Evolutionary conservation across 163 green algal species (phyloP).

Genomic region (Chloromonas sp.): DNA sequence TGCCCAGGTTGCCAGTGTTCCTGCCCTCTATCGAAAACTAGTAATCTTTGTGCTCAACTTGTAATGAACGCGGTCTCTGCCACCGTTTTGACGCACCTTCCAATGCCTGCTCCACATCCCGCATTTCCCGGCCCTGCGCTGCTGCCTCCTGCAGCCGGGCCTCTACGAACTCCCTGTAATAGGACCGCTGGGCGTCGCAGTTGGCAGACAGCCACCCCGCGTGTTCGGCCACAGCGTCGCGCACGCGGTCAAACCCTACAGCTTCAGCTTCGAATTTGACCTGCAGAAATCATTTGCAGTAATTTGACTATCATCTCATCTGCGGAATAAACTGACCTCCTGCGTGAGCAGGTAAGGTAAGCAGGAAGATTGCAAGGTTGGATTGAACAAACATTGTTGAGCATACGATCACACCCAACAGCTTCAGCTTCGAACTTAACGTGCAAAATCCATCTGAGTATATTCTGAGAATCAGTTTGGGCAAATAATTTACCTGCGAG

Average conservation of each 20-base stretch:
- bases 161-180: constrained; percentile 18
- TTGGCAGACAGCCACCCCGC: constrained; percentile 66
- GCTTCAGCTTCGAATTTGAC: constrained; percentile 45
- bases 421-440: constrained; percentile 46
- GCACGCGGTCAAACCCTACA: constrained; percentile 41
- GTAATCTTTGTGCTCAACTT: not conserved
- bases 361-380: too few relatives aligned
- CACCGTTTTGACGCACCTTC: not conserved
- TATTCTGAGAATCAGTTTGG: too few relatives aligned
- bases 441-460: not conserved
- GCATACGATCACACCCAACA: constrained; percentile 41
- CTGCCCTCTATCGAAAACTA: constrained; percentile 7
- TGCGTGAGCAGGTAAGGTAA: too few relatives aligned
- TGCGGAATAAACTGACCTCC: too few relatives aligned
- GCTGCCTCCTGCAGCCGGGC: not conserved
- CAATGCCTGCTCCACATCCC: not conserved
- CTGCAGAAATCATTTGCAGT: not conserved
- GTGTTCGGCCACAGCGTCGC: constrained; percentile 63
- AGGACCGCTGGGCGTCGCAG: constrained; percentile 53
- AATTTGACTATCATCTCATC: too few relatives aligned
- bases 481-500: too few relatives aligned
- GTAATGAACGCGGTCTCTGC: too few relatives aligned
- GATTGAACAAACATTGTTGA: constrained; percentile 23
- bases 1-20: not conserved
- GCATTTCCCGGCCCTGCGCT: not conserved